Evolutionary conservation across 768 basidiomycete species (phyloP).

Genomic region (Boletus reticulatus): DNA sequence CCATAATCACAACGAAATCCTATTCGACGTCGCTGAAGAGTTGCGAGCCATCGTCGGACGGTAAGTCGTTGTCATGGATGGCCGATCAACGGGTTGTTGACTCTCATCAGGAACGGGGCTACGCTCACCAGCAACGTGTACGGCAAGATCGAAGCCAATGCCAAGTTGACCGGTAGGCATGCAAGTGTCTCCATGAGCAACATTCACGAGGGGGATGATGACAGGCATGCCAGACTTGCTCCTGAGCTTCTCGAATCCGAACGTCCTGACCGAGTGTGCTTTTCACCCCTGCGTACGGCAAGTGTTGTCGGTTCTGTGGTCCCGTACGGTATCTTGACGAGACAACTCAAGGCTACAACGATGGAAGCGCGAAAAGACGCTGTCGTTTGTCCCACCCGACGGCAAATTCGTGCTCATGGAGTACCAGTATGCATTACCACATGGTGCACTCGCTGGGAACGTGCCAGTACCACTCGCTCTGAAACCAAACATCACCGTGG

Average conservation of each 20-base stretch:
- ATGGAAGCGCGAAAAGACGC: conserved; percentile 70
- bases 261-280: conserved; percentile 70
- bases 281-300: conserved; percentile 95
- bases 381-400: conserved; percentile 95
- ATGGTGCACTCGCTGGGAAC: conserved; percentile 36
- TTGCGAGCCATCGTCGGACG: conserved; percentile 49
- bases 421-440: conserved; percentile 64
- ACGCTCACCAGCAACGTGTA: conserved; percentile 65
- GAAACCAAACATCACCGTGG: conserved; percentile 39
- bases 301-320: conserved; percentile 16
- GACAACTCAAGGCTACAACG: conserved; percentile 58
- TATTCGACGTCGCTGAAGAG: conserved; percentile 87
- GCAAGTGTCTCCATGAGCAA: not conserved
- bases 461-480: conserved; percentile 52
- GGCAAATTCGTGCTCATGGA: conserved; percentile 83
- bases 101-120: conserved; percentile 55
- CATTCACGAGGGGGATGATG: not conserved
- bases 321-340: conserved; percentile 3
- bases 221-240: conserved; percentile 88
- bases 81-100: not conserved
- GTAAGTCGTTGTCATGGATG: conserved; percentile 11
- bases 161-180: conserved; percentile 66
- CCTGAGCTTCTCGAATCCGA: conserved; percentile 72
- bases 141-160: conserved; percentile 77
- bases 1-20: conserved; percentile 88